A percentile compares a stretch with the other conserved stretches of the same genome.
Evolutionary conservation across 176 grass and related monocot species (phyloP).

Genomic region (Phyllostachys edulis): DNA sequence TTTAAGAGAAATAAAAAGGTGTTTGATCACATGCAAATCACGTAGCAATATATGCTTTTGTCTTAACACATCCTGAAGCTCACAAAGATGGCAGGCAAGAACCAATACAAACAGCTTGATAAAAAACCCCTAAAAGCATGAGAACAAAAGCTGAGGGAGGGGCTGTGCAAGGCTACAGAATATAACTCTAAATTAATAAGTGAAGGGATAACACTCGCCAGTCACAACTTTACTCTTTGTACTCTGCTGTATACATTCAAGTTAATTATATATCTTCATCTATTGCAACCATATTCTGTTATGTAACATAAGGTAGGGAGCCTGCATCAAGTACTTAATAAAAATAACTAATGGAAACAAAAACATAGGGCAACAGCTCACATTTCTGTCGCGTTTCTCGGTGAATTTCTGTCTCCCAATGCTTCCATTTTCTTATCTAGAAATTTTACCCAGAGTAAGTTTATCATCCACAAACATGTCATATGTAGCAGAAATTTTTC

Average conservation of each 20-base stretch:
- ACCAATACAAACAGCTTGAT: neutral
- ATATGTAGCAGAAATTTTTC: neutral
- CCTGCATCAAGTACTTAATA: neutral
- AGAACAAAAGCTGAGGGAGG: neutral
- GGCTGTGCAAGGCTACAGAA: neutral
- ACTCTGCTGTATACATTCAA: neutral
- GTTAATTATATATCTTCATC: conserved; percentile 16
- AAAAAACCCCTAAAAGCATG: neutral
- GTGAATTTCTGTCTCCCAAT: conserved; percentile 60
- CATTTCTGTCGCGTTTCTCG: conserved; percentile 33
- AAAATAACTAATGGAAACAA: conserved; percentile 34
- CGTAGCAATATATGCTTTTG: neutral
- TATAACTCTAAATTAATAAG: neutral
- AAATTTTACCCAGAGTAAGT: conserved; percentile 22
- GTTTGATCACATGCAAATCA: neutral
- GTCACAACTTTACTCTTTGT: neutral
- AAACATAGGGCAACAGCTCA: conserved; percentile 16
- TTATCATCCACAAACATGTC: conserved; percentile 19
- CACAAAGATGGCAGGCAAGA: conserved; percentile 11
- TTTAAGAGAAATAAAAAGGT: conserved; percentile 1
- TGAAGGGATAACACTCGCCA: neutral
- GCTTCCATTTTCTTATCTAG: conserved; percentile 71
- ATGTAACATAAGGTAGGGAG: neutral
- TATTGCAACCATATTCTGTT: conserved; percentile 25
- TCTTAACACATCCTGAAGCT: neutral